Evolutionary conservation across 768 basidiomycete species (phyloP), one percentile per base, ranked within the genome.

Genomic region (Hygrocybe coccinea): DNA sequence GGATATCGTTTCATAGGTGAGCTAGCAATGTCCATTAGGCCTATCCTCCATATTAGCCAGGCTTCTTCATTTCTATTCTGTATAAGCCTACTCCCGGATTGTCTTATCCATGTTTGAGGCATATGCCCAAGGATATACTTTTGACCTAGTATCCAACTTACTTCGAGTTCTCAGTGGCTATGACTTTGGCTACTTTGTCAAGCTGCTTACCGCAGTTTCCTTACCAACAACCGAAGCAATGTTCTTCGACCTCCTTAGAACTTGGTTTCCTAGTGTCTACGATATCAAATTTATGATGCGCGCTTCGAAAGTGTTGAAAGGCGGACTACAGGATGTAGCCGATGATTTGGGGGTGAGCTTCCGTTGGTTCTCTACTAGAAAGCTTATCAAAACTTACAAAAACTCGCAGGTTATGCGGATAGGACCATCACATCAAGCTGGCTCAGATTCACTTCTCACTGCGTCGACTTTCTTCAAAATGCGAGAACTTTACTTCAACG

Each of bases 271-370:
- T 0, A 86, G 84, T 43, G 86, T 97, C 44, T 98, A 97, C 70
- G 97, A 99, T 71, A 93, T 98, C 79, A 99, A 97, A 72, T 93
- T 87, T 71, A 82, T 99, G 71, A 93, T 95, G 85, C 85, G 91
- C 62, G 83, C 81, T 59, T 87, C 84, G 56, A 94, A 94, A 70
- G 79, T 87, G 52, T 79, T 89, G 60, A 91, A 94, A 66, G 95
- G 95, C 7, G 85, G 87, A 1, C 72, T 99, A 52, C 95, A 97
- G 69, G 92, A 98, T 59, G 89, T 98, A 25, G 95, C 95, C 39
- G 94, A 98, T 64, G 92, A 95, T 64, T 85, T 98, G 48, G 90
- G 91, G 59, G 95, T 97, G 69, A 60, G 85, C 77, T 45, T 17
- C 56, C 52, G 35, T 48, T 33, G 2, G 15, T 36, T 41, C 43